phyloP scores from a whole-genome alignment of 805 yeast genomes.

The Yarrowia hollandica region DNA sequence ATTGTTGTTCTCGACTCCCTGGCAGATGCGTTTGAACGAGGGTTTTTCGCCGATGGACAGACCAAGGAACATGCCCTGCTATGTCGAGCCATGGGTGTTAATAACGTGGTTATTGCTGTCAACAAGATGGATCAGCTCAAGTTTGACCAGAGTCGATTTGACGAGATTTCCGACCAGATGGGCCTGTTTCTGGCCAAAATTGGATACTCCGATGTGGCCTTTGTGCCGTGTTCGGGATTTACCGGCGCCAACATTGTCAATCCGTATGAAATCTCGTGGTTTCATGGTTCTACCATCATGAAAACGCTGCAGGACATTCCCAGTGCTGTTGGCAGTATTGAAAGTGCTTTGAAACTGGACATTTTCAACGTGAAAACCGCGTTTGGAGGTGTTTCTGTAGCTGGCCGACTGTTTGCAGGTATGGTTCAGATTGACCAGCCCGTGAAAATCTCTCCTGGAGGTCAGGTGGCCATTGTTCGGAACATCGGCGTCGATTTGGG shows the following conservation, averaged over 20 bases:
- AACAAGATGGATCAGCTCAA: slow-evolving; percentile 68
- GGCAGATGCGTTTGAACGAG: slow-evolving; percentile 68
- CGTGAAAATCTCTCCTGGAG: slow-evolving; percentile 56
- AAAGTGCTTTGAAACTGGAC: slow-evolving; percentile 55
- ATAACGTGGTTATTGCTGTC: slow-evolving; percentile 57
- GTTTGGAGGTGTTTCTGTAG: slow-evolving; percentile 51
- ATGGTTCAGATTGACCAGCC: slow-evolving; percentile 69
- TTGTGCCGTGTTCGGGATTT: slow-evolving; percentile 70
- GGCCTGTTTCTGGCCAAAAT: slow-evolving; percentile 53
- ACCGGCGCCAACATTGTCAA: slow-evolving; percentile 65
- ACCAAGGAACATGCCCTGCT: slow-evolving; percentile 75
- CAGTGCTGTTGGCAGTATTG: slow-evolving; percentile 32
- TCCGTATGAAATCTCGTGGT: slow-evolving; percentile 48
- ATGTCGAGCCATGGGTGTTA: slow-evolving; percentile 67
- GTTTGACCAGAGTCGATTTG: slow-evolving; percentile 58
- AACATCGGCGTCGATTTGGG: slow-evolving; percentile 32
- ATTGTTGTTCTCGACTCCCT: slow-evolving; percentile 68
- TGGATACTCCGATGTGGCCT: slow-evolving; percentile 52
- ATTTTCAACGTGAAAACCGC: slow-evolving; percentile 61
- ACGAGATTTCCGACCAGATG: slow-evolving; percentile 52
- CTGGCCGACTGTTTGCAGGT: slow-evolving; percentile 72
- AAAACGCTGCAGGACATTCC: slow-evolving; percentile 40
- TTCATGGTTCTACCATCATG: slow-evolving; percentile 48
- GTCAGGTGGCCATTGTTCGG: slow-evolving; percentile 37
- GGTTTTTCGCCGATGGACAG: slow-evolving; percentile 67